Evolutionary conservation across 768 basidiomycete species (phyloP), one percentile per base, ranked within the genome.

Genomic region (Daedaleopsis nitida): DNA sequence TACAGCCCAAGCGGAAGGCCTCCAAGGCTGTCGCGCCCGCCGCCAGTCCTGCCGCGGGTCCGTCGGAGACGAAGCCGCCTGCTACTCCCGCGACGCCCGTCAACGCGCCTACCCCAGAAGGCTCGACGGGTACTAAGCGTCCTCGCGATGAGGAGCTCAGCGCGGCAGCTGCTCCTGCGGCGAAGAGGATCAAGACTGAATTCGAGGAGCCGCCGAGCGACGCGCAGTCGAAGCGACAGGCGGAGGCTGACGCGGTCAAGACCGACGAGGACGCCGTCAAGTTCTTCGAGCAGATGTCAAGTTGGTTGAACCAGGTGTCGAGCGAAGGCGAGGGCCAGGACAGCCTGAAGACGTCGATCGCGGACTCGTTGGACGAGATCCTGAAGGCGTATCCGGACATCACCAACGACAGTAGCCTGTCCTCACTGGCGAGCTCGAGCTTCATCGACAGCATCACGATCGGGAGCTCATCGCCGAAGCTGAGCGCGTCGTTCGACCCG

Each of bases 161-260:
- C 39, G 58, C 21, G 13, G 52, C 57, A 1, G 47, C 52, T 5
- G 38, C 49, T 5, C 59, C 62, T 34, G 62, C 62, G 17, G 62
- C 62, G 44, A 92, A 92, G 75, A 84, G 87, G 50, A 70, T 74
- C 52, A 89, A 88, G 78, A 84, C 82, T 21, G 88, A 92, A 56
- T 90, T 86, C 85, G 87, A 89, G 50, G 82, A 83, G 10, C 77
- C 82, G 24, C 75, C 81, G 16, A 85, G 76, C 63, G 84, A 87
- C 45, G 79, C 76, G 24, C 68, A 84, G 57, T 68, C 73, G 32
- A 78, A 75, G 71, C 75, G 67, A 60, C 69, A 76, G 49, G 76
- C 78, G 59, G 74, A 78, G 54, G 55, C 73, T 35, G 76, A 80
- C 5, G 74, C 69, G 44, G 79, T 88, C 68, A 84, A 87, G 78